Evolutionary conservation across 345 rosid genomes (phyloP).

Genomic region (Aquilaria yunnanensis): DNA sequence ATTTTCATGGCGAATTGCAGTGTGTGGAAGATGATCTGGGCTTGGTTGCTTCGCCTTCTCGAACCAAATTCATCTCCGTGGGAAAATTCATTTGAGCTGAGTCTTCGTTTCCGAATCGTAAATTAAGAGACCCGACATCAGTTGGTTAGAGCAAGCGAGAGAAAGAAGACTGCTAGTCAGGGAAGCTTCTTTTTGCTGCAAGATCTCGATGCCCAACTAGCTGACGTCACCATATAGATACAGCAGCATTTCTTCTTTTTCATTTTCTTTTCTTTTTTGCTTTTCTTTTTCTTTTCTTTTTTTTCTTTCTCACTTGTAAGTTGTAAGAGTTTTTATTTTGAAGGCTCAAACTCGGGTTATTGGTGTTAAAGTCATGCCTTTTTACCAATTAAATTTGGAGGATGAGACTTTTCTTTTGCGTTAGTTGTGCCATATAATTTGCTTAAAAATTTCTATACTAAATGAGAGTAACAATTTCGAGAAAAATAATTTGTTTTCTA

Average conservation of each 20-base stretch:
- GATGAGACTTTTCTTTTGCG: no score
- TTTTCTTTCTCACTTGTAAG: not conserved
- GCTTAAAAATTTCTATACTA: no score
- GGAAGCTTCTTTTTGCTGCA: conserved; percentile 57
- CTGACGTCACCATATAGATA: conserved; percentile 32
- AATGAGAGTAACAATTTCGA: no score
- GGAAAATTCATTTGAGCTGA: not conserved
- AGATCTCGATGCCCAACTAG: conserved; percentile 59
- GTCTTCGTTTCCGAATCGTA: no score
- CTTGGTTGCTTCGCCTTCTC: conserved; percentile 14
- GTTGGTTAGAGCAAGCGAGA: conserved; percentile 6
- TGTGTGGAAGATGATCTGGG: conserved; percentile 25
- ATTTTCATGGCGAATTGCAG: conserved; percentile 52
- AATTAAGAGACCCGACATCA: no score
- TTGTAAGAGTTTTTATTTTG: not conserved
- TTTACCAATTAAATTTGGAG: no score
- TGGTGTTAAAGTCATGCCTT: no score
- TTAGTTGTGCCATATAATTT: no score
- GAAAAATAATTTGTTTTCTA: no score
- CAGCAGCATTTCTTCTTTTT: conserved; percentile 13
- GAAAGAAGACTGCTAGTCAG: conserved; percentile 8
- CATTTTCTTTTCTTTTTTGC: conserved; percentile 2
- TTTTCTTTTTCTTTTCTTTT: not conserved
- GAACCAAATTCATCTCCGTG: conserved; percentile 44
- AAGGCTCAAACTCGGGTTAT: no score